Evolutionary conservation across 345 rosid genomes (phyloP).

Genomic region (Gossypioides kirkii): DNA sequence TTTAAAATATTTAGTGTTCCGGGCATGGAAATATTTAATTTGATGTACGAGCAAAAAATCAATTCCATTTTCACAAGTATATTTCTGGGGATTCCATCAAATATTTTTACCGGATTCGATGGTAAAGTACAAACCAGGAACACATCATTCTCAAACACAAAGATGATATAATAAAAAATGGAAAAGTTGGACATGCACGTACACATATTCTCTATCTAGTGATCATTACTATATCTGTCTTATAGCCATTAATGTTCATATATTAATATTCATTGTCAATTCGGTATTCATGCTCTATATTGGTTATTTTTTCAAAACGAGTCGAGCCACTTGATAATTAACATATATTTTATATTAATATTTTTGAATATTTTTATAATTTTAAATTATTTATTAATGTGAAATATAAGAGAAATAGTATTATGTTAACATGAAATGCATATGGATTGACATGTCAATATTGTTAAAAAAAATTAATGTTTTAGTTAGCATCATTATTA

Average conservation of each 20-base stretch:
- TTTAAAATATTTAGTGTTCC: not conserved
- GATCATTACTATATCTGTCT: not conserved
- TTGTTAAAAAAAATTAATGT: too few species aligned
- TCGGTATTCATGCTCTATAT: too few species aligned
- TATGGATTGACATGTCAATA: too few species aligned
- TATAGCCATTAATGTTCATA: not conserved
- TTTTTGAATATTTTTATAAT: too few species aligned
- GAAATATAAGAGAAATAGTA: too few species aligned
- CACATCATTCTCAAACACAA: not conserved
- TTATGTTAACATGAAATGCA: too few species aligned
- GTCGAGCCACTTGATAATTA: fast-evolving
- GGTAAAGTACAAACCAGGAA: not conserved
- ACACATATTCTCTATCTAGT: not conserved
- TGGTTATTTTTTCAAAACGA: too few species aligned
- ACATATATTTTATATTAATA: too few species aligned
- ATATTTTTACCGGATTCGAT: not conserved
- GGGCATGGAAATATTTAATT: too few species aligned
- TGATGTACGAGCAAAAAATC: not conserved
- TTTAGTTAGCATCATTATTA: too few species aligned
- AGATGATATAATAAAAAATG: not conserved
- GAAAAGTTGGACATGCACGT: not conserved
- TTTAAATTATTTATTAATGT: too few species aligned
- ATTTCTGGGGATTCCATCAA: not conserved
- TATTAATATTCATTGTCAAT: too few species aligned
- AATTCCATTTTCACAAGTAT: not conserved